Evolutionary conservation across 2,329 filamentous ascomycete genomes (phyloP), one percentile per base, ranked within the genome.

Genomic region (Trichoderma gracile): DNA sequence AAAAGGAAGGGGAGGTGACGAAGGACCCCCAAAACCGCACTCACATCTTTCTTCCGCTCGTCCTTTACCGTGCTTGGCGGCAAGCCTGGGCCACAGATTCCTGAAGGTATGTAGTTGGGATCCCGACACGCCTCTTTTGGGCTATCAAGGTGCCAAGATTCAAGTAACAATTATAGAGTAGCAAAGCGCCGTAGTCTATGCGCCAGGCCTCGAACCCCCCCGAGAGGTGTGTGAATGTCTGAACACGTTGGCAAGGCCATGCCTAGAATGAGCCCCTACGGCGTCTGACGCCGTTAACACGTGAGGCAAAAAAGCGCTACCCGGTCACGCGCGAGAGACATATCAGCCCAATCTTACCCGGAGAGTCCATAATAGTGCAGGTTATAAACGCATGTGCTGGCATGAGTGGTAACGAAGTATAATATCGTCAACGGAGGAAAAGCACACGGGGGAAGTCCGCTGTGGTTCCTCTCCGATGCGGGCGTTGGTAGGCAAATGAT

Each of bases 311-410:
- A 46, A 38, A 15, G 54, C 8, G 6, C 23, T 46, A 33, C 55
- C 21, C 25, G 27, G 50, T 21, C 50, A 33, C 17, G 27, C 25
- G 25, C 50, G 50, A 38, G 50, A 27, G 10, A 27, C 30, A 59
- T 50, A 38, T 59, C 45, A 27, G 33, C 56, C 56, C 30, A 59
- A 27, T 50, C 45, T 59, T 50, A 49, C 56, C 33, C 49, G 50
- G 40, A 46, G 56, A 50, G 56, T 27, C 21, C 45, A 40, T 27
- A 30, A 15, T 21, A 21, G 21, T 50, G 56, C 45, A 50, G 49
- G 21, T 42, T 23, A 40, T n/a, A n/a, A n/a, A 30, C 17, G 56
- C 45, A 42, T 59, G 42, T 46, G 42, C 43, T 57, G 27, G 47
- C 33, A 38, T 12, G 33, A 38, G 10, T 3, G 33, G 33, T 38